Conservation (phyloP, 164 flowering plant genomes). For the Umbellularia californica region DNA sequence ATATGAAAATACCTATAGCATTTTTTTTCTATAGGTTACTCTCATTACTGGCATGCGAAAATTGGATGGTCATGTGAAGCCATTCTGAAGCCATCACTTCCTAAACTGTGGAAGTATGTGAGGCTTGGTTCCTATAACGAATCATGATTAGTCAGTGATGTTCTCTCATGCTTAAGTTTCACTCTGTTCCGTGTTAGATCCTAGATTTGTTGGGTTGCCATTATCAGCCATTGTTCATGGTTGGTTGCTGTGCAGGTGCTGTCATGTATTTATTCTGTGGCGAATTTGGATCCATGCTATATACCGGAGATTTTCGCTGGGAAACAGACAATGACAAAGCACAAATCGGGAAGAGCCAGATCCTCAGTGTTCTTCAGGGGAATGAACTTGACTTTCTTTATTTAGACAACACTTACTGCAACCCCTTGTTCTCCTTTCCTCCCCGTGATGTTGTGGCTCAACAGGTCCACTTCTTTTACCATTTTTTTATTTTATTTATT, state of each 20-base stretch:
- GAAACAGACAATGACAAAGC: constrained; percentile 35
- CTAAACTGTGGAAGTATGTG: no score
- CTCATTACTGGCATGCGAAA: not conserved
- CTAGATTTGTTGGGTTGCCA: no score
- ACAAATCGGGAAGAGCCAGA: constrained; percentile 36
- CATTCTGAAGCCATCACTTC: no score
- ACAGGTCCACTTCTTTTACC: constrained; percentile 43
- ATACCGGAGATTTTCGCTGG: constrained; percentile 76
- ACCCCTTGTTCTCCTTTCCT: constrained; percentile 70
- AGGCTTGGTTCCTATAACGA: no score
- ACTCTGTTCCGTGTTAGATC: no score
- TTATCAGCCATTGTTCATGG: not conserved
- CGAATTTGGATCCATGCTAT: constrained; percentile 64
- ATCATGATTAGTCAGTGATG: no score
- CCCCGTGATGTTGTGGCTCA: constrained; percentile 63
- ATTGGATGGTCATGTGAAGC: no score
- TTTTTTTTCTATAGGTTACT: not conserved
- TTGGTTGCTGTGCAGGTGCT: constrained; percentile 25
- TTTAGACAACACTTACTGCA: constrained; percentile 83
- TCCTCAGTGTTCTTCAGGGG: constrained; percentile 51
- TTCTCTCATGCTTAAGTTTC: no score
- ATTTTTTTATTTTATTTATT: not conserved
- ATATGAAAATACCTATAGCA: no score
- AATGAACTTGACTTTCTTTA: constrained; percentile 51
- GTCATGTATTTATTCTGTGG: constrained; percentile 56